Conservation (phyloP, 1,284 basidiomycete genomes). For the Melampsora americana region DNA sequence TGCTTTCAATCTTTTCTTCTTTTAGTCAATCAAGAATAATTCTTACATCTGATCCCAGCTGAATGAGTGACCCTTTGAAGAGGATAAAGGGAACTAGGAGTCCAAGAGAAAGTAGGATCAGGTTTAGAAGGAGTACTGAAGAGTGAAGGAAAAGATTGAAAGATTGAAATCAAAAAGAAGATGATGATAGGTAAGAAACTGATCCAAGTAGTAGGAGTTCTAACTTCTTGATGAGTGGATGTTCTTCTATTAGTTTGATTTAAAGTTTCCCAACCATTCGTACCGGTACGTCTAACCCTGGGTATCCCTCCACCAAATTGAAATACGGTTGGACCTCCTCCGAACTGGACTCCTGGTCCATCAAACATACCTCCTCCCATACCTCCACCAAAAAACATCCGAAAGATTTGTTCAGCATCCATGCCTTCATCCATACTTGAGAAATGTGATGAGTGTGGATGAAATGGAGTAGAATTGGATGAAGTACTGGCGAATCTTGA, state of each 20-base stretch:
- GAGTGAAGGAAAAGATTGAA: constrained; percentile 75
- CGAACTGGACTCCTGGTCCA: constrained; percentile 55
- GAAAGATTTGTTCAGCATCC: constrained; percentile 93
- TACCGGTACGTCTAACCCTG: constrained; percentile 51
- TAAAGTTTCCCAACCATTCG: neutral
- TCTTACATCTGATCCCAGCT: constrained; percentile 24
- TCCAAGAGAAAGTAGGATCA: constrained; percentile 77
- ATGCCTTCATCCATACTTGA: constrained; percentile 70
- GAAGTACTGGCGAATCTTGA: constrained; percentile 66
- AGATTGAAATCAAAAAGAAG: constrained; percentile 75
- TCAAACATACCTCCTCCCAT: constrained; percentile 56
- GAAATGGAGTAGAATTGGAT: constrained; percentile 55
- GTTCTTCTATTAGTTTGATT: neutral
- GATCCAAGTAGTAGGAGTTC: constrained; percentile 57
- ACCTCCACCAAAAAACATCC: constrained; percentile 93
- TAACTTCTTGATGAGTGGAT: constrained; percentile 14
- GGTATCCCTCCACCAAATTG: constrained; percentile 62
- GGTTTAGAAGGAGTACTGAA: constrained; percentile 67
- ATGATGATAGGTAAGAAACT: constrained; percentile 84
- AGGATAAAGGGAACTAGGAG: constrained; percentile 53
- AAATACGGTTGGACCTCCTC: constrained; percentile 56
- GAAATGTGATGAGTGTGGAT: constrained; percentile 48
- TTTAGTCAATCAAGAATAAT: constrained; percentile 1
- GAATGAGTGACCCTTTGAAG: constrained; percentile 48
- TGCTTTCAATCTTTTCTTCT: constrained; percentile 49